phyloP scores from a whole-genome alignment of 257 asterid species.

The Jasminum sambac region DNA sequence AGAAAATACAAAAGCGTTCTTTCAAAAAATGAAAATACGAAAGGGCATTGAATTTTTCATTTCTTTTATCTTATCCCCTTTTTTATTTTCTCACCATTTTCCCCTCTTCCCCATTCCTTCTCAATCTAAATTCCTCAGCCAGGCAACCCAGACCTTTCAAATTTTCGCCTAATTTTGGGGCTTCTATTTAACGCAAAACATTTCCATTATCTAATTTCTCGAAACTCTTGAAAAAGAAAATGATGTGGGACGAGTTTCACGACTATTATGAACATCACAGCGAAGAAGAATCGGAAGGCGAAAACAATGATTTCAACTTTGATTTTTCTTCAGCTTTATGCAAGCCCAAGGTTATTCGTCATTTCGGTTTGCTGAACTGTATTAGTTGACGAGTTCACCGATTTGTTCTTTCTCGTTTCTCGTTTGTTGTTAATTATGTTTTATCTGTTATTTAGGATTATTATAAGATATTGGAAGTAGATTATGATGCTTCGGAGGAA shows the following conservation, averaged over 20 bases:
- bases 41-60: not conserved
- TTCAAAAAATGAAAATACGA: no score
- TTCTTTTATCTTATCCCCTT: not conserved
- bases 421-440: not conserved
- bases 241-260: constrained; percentile 82
- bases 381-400: not conserved
- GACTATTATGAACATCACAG: constrained; percentile 33
- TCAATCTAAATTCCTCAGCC: not conserved
- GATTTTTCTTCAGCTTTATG: constrained; percentile 63
- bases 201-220: not conserved
- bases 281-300: constrained; percentile 40
- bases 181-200: not conserved
- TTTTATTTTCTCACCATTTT: not conserved
- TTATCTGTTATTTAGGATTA: constrained; percentile 55
- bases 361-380: not conserved
- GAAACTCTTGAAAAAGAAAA: constrained; percentile 18
- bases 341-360: constrained; percentile 56
- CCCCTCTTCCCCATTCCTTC: not conserved
- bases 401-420: not conserved
- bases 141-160: not conserved
- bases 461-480: constrained; percentile 80
- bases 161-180: not conserved
- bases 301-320: constrained; percentile 45
- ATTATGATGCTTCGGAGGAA: constrained; percentile 90
- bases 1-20: not conserved